Evolutionary conservation across 495 filamentous ascomycete genomes (phyloP).

Genomic region (Penicillium dipodomyicola): DNA sequence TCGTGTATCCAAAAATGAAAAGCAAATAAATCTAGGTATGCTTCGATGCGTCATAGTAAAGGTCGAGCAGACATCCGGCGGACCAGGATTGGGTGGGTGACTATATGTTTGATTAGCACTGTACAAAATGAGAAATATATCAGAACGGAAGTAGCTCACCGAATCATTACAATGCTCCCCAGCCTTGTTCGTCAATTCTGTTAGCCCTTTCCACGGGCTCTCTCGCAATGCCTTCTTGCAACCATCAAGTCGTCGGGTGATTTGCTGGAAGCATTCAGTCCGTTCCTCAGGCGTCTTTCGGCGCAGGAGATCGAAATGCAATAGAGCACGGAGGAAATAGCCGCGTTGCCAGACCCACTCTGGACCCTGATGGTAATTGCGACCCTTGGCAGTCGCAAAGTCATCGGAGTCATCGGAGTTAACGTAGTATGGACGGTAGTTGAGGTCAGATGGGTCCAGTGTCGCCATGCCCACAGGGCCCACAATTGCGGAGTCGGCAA

Average conservation of each 20-base stretch:
- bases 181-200: constrained; percentile 88
- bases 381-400: constrained; percentile 85
- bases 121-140: background rate
- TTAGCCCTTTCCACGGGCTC: constrained; percentile 85
- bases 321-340: constrained; percentile 85
- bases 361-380: constrained; percentile 97
- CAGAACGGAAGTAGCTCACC: constrained; percentile 50
- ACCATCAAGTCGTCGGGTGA: constrained; percentile 74
- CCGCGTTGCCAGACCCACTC: constrained; percentile 99
- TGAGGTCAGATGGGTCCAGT: constrained; percentile 84
- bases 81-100: constrained; percentile 96
- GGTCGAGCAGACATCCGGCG: constrained; percentile 85
- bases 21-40: constrained; percentile 20
- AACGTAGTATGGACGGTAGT: constrained; percentile 91
- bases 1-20: constrained; percentile 5
- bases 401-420: constrained; percentile 90
- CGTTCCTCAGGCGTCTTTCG: constrained; percentile 59
- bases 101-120: constrained; percentile 37
- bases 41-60: constrained; percentile 81
- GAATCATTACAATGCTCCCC: constrained; percentile 84
- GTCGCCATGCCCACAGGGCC: constrained; percentile 96
- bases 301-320: constrained; percentile 83
- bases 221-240: constrained; percentile 76
- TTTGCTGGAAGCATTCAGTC: constrained; percentile 89
- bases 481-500: constrained; percentile 73